These are phyloP conservation scores for Schwanniomyces pseudopolymorphus DNA, from an alignment of 805 yeast genomes.

Conservation along the genomic window DNA sequence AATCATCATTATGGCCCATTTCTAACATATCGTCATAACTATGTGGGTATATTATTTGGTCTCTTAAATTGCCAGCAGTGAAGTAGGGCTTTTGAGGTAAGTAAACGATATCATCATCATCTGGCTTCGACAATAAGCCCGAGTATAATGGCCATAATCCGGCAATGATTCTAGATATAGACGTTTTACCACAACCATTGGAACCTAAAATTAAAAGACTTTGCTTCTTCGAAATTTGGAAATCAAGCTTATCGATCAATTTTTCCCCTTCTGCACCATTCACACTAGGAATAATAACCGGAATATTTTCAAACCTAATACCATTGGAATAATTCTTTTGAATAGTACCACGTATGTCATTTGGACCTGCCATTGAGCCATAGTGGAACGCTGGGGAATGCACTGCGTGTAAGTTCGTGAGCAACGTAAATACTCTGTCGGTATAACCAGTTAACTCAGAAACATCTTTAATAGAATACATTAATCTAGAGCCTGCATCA, in stretches of 20 bases:
- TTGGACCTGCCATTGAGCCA: constrained; percentile 43
- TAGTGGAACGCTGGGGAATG: constrained; percentile 61
- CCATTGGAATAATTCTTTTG: constrained; percentile 71
- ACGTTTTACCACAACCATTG: constrained; percentile 88
- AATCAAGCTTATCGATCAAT: constrained; percentile 56
- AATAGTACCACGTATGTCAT: constrained; percentile 73
- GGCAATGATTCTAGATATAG: constrained; percentile 78
- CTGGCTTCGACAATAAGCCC: constrained; percentile 81
- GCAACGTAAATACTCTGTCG: constrained; percentile 74
- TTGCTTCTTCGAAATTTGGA: constrained; percentile 60
- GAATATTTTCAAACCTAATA: constrained; percentile 78
- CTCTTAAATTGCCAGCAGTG: constrained; percentile 79
- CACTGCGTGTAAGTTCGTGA: constrained; percentile 78
- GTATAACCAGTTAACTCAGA: constrained; percentile 91
- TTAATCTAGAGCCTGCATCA: constrained; percentile 91
- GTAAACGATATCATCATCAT: constrained; percentile 64
- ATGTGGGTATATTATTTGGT: constrained; percentile 86
- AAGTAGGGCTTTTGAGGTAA: constrained; percentile 88
- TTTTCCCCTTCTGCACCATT: constrained; percentile 61
- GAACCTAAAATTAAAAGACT: constrained; percentile 80
- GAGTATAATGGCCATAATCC: constrained; percentile 89
- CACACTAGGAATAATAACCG: constrained; percentile 73
- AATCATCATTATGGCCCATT: constrained; percentile 67
- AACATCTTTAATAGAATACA: constrained; percentile 91
- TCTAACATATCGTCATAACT: constrained; percentile 75